Evolutionary conservation across 2,329 filamentous ascomycete genomes (phyloP), one percentile per base, ranked within the genome.

Genomic region (Arthroderma sp.): DNA sequence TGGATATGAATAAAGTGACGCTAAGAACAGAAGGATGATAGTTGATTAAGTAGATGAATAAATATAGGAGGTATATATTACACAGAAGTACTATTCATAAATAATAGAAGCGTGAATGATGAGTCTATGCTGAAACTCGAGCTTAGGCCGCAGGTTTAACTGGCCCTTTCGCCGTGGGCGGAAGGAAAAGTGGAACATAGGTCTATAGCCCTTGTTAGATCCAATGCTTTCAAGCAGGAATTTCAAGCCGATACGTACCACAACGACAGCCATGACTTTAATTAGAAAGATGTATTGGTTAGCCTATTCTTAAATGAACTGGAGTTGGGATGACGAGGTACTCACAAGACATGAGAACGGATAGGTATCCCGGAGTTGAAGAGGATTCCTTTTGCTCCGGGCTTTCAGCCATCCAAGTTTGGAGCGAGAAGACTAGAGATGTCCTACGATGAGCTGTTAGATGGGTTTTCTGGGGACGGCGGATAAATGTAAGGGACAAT

Each of bases 301-400:
- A 38, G 9, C 37, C 8, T 42, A 42, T 33, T 5, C n/a, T 36
- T 22, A 30, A 31, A 38, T 27, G n/a, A 10, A 36, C 22, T 15
- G 29, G 33, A 31, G 22, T 7, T 6, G 2, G 30, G 32, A 15
- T 36, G 9, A 29, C 8, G 40, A 29, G 41, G 10, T 36, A 74
- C 80, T 56, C 71, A 86, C 83, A 58, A 15, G 84, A 78, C 83
- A 93, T 91, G 63, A 80, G 74, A 45, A 91, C 78, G 45, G 79
- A 80, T 65, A 91, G 81, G 60, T 78, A 79, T 43, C 71, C 76
- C 2, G 88, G 86, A 4, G 85, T 88, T 38, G 72, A 68, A 28
- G 77, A 66, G 48, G 67, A 80, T 62, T 77, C 80, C 65, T 63
- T 67, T 51, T 71, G 67, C 29, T 70, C 66, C n/a, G 65, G 59